Base-by-base conservation (phyloP, 177 flowering plant genomes). In the Tripterygium wilfordii region DNA sequence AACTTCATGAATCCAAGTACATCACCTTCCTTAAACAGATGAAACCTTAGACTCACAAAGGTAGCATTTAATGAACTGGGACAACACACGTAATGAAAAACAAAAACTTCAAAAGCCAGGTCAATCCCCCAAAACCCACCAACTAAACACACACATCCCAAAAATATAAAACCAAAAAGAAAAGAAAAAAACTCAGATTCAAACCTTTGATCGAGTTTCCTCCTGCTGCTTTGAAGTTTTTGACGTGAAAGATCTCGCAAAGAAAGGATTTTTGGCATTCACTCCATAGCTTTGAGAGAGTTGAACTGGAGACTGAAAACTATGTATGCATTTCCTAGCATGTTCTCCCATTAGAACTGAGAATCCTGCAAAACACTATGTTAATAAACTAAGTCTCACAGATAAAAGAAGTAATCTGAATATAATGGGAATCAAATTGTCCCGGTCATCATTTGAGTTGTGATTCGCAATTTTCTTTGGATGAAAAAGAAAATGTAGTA, bases 241-340 rank as follows among this genome's bases (percentile, higher is more conserved):
- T 49, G 76, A 70, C 30, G 79, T 61, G 50, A 70, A 60, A 36
- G 64, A 54, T 51, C 76, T 60, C n/a, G 53, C 46, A 27, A 40
- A 57, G 36, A 14, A 54, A 30, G 61, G 27, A 21, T 7, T 29
- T 6, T 10, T 33, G 10, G 42, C 15, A 10, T 31, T 28, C 20
- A 31, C 26, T 15, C 35, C 52, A 57, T 17, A 9, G 9, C 6
- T 60, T 22, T 13, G 23, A 24, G 25, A 32, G 21, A 33, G 46
- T 21, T 46, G 61, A 23, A 14, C 28, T 17, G 57, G 32, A 15
- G 65, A 42, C 20, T 9, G 33, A 18, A 27, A 42, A 19, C 20
- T 10, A 36, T 17, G 18, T 5, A 38, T 20, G 35, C 13, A 18
- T 42, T 41, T 52, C 32, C 59, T 54, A 27, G 24, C 39, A 48